Evolutionary conservation across 225 moss, liverwort and hornwort species (phyloP), one percentile per base, ranked within the genome.

Genomic region (Asterella californica): DNA sequence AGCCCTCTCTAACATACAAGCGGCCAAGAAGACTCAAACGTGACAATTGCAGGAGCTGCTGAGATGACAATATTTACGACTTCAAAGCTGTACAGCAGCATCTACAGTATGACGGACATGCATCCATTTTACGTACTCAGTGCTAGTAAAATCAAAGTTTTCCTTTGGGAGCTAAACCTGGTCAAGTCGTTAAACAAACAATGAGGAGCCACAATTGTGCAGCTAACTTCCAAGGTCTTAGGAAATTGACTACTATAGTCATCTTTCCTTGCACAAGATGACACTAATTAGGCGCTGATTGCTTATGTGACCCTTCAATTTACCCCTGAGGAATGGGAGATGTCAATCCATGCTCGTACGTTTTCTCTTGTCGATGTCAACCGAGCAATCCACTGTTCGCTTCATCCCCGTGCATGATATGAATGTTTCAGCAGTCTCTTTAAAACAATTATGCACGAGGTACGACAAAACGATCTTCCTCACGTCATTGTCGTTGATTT

Each of bases 301-400:
- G 55, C 9, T 75, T 57, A 19, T 53, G 1, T 29, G 8, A 34
- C 30, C 24, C 32, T 9, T 50, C 19, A 15, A n/a, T 74, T 55
- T 22, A 54, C 71, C 53, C 30, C 17, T 24, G 19, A 21, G 21
- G 53, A 54, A 32, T 29, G 75, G 6, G 24, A 21, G 54, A 9
- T 53, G 22, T 59, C 24, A 76, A 36, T 60, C 38, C 37, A 76
- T 14, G 59, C 24, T 62, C 63, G 42, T 78, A 96, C 96, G 94
- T 88, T 96, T 96, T 70, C 96, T 90, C 87, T 93, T 96, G 80
- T 96, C 96, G 67, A 96, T 92, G 67, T 96, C 94, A 77, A 94
- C 92, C n/a, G 90, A 90, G 84, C 91, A 89, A 76, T 94, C 91
- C 65, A 85, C 87, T 54, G 93, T 91, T 27, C 91, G 90, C 84